Percentiles rank a stretch among this genome's conserved stretches.
Conservation (phyloP, 2,329 filamentous ascomycete species). For the Cadophora sp. region DNA sequence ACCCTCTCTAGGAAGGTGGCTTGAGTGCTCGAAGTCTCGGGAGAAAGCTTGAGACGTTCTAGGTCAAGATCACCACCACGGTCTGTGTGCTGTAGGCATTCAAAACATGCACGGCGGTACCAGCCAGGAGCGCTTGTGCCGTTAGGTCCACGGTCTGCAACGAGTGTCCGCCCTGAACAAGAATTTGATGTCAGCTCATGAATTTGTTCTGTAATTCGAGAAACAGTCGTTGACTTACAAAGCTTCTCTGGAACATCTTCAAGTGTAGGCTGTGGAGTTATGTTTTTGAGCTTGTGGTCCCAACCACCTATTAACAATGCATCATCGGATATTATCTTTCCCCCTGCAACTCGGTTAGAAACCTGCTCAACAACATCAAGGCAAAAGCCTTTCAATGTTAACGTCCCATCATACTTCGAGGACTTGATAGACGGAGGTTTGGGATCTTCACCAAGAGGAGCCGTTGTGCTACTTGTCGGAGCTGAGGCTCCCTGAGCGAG, state of each 20-base stretch:
- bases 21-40: conserved; percentile 14
- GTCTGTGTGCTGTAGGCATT: conserved; percentile 23
- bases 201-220: no score
- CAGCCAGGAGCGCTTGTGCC: conserved; percentile 32
- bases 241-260: no score
- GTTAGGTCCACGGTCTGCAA: conserved; percentile 33
- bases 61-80: conserved; percentile 27
- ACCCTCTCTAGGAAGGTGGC: conserved; percentile 30
- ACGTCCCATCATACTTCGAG: conserved; percentile 18
- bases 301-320: conserved; percentile 27
- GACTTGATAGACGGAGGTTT: neutral
- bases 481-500: no score
- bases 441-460: no score
- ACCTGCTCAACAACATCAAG: conserved; percentile 20
- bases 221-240: no score
- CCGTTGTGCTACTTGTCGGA: no score
- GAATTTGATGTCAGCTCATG: no score
- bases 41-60: conserved; percentile 18
- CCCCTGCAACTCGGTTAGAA: conserved; percentile 18
- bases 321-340: conserved; percentile 22
- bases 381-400: conserved; percentile 28
- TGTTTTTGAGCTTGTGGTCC: conserved; percentile 5
- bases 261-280: conserved; percentile 26
- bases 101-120: conserved; percentile 33
- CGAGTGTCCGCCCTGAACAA: conserved; percentile 30